These are phyloP conservation scores for Tolypocladium amazonense DNA, from an alignment of 2,329 filamentous ascomycete genomes.

Conservation along the genomic window DNA sequence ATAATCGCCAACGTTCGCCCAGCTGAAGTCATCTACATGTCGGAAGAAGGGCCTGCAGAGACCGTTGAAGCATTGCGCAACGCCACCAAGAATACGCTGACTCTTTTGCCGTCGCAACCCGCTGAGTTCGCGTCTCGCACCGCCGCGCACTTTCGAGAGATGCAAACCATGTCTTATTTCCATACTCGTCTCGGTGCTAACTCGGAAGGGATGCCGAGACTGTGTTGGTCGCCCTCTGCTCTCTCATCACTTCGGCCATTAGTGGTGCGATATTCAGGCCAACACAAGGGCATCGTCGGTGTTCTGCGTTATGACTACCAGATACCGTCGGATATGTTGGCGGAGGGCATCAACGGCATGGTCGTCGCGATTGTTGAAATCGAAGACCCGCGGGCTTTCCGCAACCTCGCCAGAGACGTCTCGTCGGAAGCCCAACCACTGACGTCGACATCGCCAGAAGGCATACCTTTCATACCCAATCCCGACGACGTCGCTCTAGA, in stretches of 20 bases:
- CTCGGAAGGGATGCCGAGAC: not conserved
- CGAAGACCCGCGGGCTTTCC: conserved; percentile 41
- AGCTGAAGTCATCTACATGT: conserved; percentile 58
- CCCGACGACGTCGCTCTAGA: conserved; percentile 43
- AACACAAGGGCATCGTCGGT: conserved; percentile 45
- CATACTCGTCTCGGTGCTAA: conserved; percentile 29
- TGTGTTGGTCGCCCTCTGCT: conserved; percentile 41
- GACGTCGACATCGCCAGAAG: conserved; percentile 27
- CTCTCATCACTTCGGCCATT: conserved; percentile 49
- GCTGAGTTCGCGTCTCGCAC: conserved; percentile 47
- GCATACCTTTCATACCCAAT: conserved; percentile 53
- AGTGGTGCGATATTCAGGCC: conserved; percentile 47
- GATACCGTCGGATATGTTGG: conserved; percentile 44
- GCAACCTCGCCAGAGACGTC: conserved; percentile 12
- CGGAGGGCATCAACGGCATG: conserved; percentile 59
- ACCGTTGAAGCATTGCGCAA: conserved; percentile 42
- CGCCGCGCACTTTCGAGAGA: conserved; percentile 54
- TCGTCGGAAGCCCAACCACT: not conserved
- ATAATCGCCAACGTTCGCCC: conserved; percentile 44
- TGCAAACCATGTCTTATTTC: conserved; percentile 77
- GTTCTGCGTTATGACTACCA: conserved; percentile 59
- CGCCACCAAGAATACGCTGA: conserved; percentile 32
- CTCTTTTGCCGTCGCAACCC: conserved; percentile 47
- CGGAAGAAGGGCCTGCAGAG: conserved; percentile 47
- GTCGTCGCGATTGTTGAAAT: conserved; percentile 56